Conservation (phyloP, 2,329 filamentous ascomycete species). For the Penicillium palitans region DNA sequence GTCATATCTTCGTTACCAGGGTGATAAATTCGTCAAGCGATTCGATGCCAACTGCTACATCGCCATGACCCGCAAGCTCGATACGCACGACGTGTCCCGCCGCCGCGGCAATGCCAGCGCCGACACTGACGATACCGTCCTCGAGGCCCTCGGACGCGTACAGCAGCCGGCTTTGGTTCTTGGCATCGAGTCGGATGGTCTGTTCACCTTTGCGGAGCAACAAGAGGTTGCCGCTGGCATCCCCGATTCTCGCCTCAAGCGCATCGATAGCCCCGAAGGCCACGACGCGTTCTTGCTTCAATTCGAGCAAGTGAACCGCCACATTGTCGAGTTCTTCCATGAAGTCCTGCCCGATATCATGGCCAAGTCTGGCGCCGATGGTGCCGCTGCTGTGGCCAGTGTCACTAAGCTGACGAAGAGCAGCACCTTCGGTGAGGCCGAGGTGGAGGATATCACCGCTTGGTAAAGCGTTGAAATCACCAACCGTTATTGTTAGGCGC, state of each 20-base stretch:
- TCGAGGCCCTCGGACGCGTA: constrained; percentile 75
- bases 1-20: constrained; percentile 95
- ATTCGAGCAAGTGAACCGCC: constrained; percentile 93
- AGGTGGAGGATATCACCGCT: constrained; percentile 93
- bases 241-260: constrained; percentile 72
- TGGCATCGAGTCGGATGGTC: constrained; percentile 90
- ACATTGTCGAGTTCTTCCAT: constrained; percentile 79
- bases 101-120: constrained; percentile 56
- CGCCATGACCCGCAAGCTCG: constrained; percentile 94
- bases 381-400: constrained; percentile 52
- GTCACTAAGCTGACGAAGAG: constrained; percentile 72
- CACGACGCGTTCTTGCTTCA: constrained; percentile 96
- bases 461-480: constrained; percentile 60
- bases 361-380: constrained; percentile 57
- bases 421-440: constrained; percentile 91
- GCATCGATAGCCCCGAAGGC: constrained; percentile 90
- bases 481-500: constrained; percentile 27
- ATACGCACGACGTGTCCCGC: constrained; percentile 92
- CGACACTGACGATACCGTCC: constrained; percentile 53
- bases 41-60: constrained; percentile 99
- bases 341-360: constrained; percentile 88
- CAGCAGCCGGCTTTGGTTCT: constrained; percentile 87
- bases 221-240: constrained; percentile 84
- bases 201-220: constrained; percentile 97
- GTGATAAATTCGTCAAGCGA: constrained; percentile 91